Percentiles rank a stretch among this genome's conserved stretches.
phyloP scores from a whole-genome alignment of 768 basidiomycete species.

The Boletales sp. region DNA sequence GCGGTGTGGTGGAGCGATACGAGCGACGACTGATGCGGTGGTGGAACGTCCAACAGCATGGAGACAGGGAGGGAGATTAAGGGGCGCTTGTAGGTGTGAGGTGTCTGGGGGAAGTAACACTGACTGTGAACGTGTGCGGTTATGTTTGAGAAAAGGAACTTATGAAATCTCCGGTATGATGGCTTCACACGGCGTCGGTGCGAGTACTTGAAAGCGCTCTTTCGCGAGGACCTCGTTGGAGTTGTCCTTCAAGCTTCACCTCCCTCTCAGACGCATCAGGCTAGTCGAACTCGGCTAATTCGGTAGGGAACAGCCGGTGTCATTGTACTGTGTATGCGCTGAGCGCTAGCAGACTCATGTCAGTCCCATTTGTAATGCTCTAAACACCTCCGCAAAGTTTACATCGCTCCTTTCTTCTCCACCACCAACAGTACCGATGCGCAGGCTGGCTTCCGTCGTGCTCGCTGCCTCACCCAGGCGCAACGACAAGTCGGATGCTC shows the following conservation, averaged over 20 bases:
- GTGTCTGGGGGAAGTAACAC: neutral
- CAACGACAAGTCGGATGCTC: constrained; percentile 24
- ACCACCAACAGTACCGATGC: constrained; percentile 43
- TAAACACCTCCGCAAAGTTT: constrained; percentile 15
- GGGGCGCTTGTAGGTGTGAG: constrained; percentile 2
- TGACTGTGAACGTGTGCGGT: neutral
- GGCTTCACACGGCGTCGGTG: constrained; percentile 10
- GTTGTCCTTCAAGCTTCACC: neutral
- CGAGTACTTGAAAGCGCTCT: neutral
- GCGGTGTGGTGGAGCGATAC: constrained; percentile 55
- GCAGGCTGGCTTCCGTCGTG: constrained; percentile 60
- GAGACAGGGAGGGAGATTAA: constrained; percentile 18
- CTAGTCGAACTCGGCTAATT: constrained; percentile 14
- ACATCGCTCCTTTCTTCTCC: constrained; percentile 18
- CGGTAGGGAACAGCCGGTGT: constrained; percentile 17
- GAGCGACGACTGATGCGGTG: constrained; percentile 61
- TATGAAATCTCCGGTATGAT: neutral
- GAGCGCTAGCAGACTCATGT: constrained; percentile 6
- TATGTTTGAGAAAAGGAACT: constrained; percentile 2
- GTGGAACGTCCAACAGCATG: constrained; percentile 34
- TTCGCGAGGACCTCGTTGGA: neutral
- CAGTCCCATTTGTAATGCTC: constrained; percentile 37
- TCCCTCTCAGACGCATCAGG: too few relatives aligned
- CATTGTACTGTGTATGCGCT: neutral
- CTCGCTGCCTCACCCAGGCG: constrained; percentile 44